Conservation (phyloP, 352 stramenopile genomes). For the Thalassiosira exigua region DNA sequence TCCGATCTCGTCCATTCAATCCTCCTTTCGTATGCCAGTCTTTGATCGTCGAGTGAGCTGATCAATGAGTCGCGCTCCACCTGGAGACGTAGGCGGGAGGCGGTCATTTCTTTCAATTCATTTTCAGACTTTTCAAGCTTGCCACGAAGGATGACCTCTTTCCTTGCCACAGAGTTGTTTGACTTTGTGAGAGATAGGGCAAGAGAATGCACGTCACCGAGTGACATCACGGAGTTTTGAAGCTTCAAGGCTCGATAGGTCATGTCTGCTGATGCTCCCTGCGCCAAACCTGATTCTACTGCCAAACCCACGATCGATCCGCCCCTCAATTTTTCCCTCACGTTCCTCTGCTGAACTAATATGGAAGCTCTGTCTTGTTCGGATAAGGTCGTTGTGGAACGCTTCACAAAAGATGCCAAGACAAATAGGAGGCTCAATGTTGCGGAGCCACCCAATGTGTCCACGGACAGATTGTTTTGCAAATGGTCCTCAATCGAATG, state of each 20-base stretch:
- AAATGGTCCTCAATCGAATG: slow-evolving; percentile 9
- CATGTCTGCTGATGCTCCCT: slow-evolving; percentile 51
- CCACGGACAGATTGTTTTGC: slow-evolving; percentile 11
- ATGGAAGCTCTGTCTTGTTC: slow-evolving; percentile 7
- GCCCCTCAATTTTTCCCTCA: slow-evolving; percentile 38
- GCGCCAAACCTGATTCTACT: slow-evolving; percentile 42
- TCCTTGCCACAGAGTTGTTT: slow-evolving; percentile 25
- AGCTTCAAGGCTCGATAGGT: slow-evolving; percentile 55
- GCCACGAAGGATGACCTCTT: slow-evolving; percentile 24
- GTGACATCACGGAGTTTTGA: slow-evolving; percentile 33
- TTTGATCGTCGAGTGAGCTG: slow-evolving; percentile 39
- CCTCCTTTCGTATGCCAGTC: slow-evolving; percentile 40
- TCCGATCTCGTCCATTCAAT: slow-evolving; percentile 50
- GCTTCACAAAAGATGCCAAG: slow-evolving; percentile 32
- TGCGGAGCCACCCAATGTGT: slow-evolving; percentile 33
- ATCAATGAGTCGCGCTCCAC: slow-evolving; percentile 41
- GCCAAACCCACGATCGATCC: neutral
- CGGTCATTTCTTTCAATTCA: slow-evolving; percentile 23
- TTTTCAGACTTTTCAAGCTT: slow-evolving; percentile 41
- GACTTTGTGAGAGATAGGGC: slow-evolving; percentile 42
- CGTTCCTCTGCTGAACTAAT: slow-evolving; percentile 14
- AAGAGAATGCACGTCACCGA: slow-evolving; percentile 31
- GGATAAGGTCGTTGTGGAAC: neutral
- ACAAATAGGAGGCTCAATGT: slow-evolving; percentile 28
- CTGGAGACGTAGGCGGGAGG: slow-evolving; percentile 18